Evolutionary conservation across 768 basidiomycete genomes (phyloP).

Genomic region (Russula olivacea): DNA sequence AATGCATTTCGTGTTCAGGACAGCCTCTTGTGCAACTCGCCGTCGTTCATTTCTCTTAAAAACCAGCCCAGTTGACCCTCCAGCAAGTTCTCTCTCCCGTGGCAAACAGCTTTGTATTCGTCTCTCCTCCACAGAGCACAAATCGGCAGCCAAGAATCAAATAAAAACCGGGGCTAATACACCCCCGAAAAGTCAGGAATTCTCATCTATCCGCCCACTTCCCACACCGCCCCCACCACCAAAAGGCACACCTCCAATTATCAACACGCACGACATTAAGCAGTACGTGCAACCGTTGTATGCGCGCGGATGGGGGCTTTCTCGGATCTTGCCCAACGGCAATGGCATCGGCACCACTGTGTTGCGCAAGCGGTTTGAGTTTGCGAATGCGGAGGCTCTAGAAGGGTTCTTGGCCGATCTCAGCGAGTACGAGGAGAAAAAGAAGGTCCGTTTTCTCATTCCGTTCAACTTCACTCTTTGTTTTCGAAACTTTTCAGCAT

Average conservation of each 20-base stretch:
- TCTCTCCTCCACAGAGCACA: not conserved
- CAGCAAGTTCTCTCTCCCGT: not conserved
- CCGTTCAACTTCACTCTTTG: no score
- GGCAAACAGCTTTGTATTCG: not conserved
- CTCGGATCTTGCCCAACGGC: slow-evolving; percentile 13
- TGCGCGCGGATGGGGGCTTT: slow-evolving; percentile 16
- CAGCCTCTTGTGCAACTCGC: not conserved
- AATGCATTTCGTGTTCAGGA: slow-evolving; percentile 8
- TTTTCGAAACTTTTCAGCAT: no score
- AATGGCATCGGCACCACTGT: slow-evolving; percentile 16
- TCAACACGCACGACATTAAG: slow-evolving; percentile 13
- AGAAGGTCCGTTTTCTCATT: slow-evolving; percentile 2
- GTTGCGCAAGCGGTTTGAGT: slow-evolving; percentile 17
- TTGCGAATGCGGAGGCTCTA: slow-evolving; percentile 1
- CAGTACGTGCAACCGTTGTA: slow-evolving; percentile 15
- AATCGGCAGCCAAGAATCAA: not conserved
- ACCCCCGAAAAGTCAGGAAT: not conserved
- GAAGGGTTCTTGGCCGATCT: slow-evolving; percentile 8
- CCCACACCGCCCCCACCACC: not conserved
- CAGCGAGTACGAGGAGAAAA: slow-evolving; percentile 7
- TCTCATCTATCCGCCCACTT: slow-evolving; percentile 7
- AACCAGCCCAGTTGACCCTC: not conserved
- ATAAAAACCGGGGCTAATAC: not conserved
- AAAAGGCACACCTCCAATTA: slow-evolving; percentile 3
- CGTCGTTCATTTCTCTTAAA: not conserved